phyloP scores from a whole-genome alignment of 805 yeast species.

The Naumovozyma castellii region DNA sequence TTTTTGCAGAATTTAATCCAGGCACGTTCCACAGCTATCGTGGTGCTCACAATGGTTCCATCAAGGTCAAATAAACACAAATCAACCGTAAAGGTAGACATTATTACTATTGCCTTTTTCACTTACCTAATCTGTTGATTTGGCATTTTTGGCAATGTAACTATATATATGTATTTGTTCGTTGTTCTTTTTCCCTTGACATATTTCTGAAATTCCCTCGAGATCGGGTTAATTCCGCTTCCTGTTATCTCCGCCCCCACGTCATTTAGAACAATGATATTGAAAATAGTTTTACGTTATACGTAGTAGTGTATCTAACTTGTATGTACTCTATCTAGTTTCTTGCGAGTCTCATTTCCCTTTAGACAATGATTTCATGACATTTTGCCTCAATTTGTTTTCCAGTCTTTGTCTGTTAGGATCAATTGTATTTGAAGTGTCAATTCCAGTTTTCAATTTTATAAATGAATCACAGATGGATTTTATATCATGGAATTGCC shows the following conservation, averaged over 20 bases:
- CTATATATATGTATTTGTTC: neutral
- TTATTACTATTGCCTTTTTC: neutral
- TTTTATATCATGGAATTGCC: slow-evolving; percentile 15
- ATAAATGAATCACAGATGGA: slow-evolving; percentile 17
- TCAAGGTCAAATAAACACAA: slow-evolving; percentile 60
- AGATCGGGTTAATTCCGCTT: too few species aligned
- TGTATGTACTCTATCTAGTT: too few species aligned
- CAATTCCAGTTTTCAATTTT: slow-evolving; percentile 12
- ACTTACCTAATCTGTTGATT: too few species aligned
- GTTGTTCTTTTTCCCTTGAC: slow-evolving; percentile 7
- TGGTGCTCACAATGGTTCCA: slow-evolving; percentile 71
- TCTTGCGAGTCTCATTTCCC: too few species aligned
- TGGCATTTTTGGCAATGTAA: too few species aligned
- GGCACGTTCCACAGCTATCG: slow-evolving; percentile 63
- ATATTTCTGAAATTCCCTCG: too few species aligned
- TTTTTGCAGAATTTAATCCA: slow-evolving; percentile 55
- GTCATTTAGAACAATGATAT: too few species aligned
- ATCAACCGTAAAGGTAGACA: slow-evolving; percentile 4
- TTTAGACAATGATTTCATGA: slow-evolving; percentile 11
- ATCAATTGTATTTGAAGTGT: slow-evolving; percentile 7
- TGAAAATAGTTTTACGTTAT: too few species aligned
- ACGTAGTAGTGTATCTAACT: too few species aligned
- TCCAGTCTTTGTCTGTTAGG: slow-evolving; percentile 22
- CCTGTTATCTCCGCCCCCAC: too few species aligned
- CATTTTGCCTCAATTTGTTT: slow-evolving; percentile 18